phyloP scores from a whole-genome alignment of 169 alveolate species.

The Amoebophrya sp. region DNA sequence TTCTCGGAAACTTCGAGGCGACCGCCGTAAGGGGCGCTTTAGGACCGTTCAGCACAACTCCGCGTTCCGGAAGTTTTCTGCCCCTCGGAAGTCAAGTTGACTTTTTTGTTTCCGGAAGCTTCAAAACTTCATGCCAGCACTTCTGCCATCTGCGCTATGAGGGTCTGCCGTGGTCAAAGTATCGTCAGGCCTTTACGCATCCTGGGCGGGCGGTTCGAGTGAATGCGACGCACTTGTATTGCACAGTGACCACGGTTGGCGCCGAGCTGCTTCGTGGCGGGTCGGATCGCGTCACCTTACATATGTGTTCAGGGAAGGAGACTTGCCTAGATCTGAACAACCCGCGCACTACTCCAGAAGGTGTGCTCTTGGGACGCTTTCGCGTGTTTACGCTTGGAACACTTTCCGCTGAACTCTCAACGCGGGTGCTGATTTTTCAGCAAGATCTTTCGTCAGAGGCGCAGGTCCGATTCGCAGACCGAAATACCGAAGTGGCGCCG shows the following conservation, averaged over 20 bases:
- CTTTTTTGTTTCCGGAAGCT: neutral
- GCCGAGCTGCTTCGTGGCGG: neutral
- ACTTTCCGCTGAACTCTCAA: neutral
- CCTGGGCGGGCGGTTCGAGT: neutral
- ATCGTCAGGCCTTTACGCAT: neutral
- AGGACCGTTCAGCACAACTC: neutral
- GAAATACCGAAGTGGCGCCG: neutral
- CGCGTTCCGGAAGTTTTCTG: neutral
- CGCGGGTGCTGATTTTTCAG: neutral
- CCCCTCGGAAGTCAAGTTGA: neutral
- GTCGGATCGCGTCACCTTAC: neutral
- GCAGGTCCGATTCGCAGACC: neutral
- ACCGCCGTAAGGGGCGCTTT: neutral
- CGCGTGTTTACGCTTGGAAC: neutral
- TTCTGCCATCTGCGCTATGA: constrained; percentile 4
- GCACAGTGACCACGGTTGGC: neutral
- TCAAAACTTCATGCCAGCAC: neutral
- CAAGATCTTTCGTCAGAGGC: neutral
- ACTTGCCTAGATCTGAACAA: neutral
- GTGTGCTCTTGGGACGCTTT: neutral
- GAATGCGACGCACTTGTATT: neutral
- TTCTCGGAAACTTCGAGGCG: neutral
- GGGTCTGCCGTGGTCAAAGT: neutral
- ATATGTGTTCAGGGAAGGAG: neutral
- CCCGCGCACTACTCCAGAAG: neutral